Conservation (phyloP, 2,329 filamentous ascomycete genomes). For the Cladosporium cucumerinum region DNA sequence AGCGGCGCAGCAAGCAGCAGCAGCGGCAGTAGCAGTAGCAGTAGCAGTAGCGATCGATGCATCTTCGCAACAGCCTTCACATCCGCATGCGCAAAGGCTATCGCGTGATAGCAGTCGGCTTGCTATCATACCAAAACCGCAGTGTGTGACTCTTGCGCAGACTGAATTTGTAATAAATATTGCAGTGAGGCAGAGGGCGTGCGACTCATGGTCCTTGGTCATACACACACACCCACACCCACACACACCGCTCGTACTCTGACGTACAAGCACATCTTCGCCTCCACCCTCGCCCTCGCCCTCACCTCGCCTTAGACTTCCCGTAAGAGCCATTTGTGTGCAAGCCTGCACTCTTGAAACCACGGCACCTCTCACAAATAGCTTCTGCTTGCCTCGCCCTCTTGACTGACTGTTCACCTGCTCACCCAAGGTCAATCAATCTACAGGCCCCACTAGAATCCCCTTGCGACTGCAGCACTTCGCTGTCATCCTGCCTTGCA, state of each 20-base stretch:
- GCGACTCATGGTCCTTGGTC: background rate
- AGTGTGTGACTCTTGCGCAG: background rate
- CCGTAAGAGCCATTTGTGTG: conserved; percentile 9
- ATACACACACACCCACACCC: background rate
- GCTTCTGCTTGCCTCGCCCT: background rate
- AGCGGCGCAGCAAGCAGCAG: background rate
- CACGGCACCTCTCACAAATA: background rate
- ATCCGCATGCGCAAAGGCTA: background rate
- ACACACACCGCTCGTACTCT: background rate
- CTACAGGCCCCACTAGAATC: background rate
- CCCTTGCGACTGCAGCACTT: background rate
- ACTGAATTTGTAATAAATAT: background rate
- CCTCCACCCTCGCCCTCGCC: background rate
- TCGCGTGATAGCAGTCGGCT: background rate
- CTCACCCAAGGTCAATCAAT: background rate
- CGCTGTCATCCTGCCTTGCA: background rate
- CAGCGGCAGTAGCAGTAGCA: too few relatives aligned
- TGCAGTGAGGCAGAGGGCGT: background rate
- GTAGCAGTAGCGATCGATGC: background rate
- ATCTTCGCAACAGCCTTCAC: background rate
- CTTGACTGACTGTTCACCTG: background rate
- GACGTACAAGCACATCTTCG: conserved; percentile 2
- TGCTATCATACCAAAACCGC: background rate
- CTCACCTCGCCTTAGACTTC: background rate
- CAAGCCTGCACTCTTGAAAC: conserved; percentile 1